phyloP scores from a whole-genome alignment of 176 grass and related monocot species.

The Eremochloa ophiuroides region DNA sequence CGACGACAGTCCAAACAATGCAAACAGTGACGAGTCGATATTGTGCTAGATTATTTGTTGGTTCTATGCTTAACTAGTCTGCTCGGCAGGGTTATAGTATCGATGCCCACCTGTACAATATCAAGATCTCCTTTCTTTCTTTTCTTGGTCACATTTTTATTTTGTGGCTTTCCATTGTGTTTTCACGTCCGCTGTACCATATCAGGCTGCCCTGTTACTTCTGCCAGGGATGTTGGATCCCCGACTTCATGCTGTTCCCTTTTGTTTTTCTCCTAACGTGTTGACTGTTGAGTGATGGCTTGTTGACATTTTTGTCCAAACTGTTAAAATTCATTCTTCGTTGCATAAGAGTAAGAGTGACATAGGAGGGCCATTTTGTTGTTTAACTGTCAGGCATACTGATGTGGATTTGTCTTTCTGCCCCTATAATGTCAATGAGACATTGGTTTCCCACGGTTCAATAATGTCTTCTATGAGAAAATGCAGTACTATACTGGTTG shows the following conservation, averaged over 20 bases:
- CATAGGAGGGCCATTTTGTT: not conserved
- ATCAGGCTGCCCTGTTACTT: slow-evolving; percentile 17
- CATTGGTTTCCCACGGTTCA: not conserved
- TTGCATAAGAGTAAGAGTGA: not conserved
- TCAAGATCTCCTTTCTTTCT: slow-evolving; percentile 31
- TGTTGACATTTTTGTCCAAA: not conserved
- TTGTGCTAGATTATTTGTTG: slow-evolving; percentile 29
- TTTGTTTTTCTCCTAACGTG: slow-evolving; percentile 28
- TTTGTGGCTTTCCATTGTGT: not conserved
- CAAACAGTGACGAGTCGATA: slow-evolving; percentile 19
- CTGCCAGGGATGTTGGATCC: not conserved
- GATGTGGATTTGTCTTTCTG: not conserved
- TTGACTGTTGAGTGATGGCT: slow-evolving; percentile 7
- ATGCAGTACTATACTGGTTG: not conserved
- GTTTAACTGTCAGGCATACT: not conserved
- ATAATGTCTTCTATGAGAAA: not conserved
- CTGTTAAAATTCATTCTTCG: not conserved
- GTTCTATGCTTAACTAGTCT: slow-evolving; percentile 28
- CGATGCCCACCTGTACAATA: slow-evolving; percentile 32
- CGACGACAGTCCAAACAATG: not conserved
- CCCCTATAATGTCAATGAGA: not conserved
- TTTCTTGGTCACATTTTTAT: not conserved
- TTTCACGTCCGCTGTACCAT: slow-evolving; percentile 25
- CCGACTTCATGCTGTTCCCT: not conserved
- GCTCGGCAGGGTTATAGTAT: slow-evolving; percentile 45